Evolutionary conservation across 495 filamentous ascomycete species (phyloP).

Genomic region (Letharia columbiana): DNA sequence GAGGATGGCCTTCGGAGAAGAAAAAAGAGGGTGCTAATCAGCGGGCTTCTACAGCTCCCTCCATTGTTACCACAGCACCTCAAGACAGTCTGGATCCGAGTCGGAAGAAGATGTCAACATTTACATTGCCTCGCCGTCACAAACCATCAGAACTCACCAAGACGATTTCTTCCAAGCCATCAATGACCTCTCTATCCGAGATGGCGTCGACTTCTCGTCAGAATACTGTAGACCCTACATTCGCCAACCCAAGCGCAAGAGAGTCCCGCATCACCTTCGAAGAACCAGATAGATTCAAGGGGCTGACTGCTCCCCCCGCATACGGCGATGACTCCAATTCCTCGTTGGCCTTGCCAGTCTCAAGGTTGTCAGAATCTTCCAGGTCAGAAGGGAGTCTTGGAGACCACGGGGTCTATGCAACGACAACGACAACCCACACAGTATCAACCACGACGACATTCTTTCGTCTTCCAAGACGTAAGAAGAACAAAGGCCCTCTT

Average conservation of each 20-base stretch:
- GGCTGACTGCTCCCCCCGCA: slow-evolving; percentile 47
- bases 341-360: slow-evolving; percentile 56
- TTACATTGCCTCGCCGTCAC: slow-evolving; percentile 35
- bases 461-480: slow-evolving; percentile 74
- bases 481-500: slow-evolving; percentile 72
- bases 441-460: slow-evolving; percentile 60
- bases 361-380: slow-evolving; percentile 81
- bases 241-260: slow-evolving; percentile 35
- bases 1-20: background rate
- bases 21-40: slow-evolving; percentile 4
- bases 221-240: background rate
- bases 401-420: slow-evolving; percentile 59
- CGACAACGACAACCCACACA: slow-evolving; percentile 55
- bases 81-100: slow-evolving; percentile 51
- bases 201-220: slow-evolving; percentile 1
- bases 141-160: slow-evolving; percentile 23
- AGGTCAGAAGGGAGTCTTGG: slow-evolving; percentile 78
- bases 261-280: slow-evolving; percentile 54
- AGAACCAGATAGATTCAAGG: slow-evolving; percentile 54
- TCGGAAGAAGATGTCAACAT: slow-evolving; percentile 45
- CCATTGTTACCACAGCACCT: slow-evolving; percentile 89
- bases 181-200: slow-evolving; percentile 19
- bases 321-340: slow-evolving; percentile 60
- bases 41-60: slow-evolving; percentile 51
- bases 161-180: slow-evolving; percentile 37